Conservation (phyloP, 2,329 filamentous ascomycete species). For the Corynespora cassiicola region DNA sequence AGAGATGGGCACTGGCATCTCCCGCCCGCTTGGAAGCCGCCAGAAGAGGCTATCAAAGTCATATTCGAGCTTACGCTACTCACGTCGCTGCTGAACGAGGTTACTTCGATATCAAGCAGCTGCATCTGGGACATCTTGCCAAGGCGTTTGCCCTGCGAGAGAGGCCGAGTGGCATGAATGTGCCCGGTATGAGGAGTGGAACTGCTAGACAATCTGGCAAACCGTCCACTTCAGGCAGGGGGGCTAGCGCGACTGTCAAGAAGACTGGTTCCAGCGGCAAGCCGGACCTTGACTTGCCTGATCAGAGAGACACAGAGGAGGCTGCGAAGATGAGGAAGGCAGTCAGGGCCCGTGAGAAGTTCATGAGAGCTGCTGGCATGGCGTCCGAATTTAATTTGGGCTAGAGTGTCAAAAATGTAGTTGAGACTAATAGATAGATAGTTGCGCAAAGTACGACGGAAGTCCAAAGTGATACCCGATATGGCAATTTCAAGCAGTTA, state of each 20-base stretch:
- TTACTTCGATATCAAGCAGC: constrained; percentile 88
- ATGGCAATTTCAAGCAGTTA: no score
- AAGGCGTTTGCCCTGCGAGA: constrained; percentile 94
- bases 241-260: constrained; percentile 21
- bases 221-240: no score
- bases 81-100: constrained; percentile 84
- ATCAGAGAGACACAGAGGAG: constrained; percentile 60
- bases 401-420: no score
- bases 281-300: constrained; percentile 42
- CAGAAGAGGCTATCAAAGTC: constrained; percentile 85
- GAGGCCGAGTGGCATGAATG: constrained; percentile 78
- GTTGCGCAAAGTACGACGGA: no score
- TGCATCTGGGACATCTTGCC: constrained; percentile 91
- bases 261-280: constrained; percentile 47
- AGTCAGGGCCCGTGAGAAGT: constrained; percentile 52
- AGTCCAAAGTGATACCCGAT: no score
- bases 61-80: constrained; percentile 93
- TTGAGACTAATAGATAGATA: no score
- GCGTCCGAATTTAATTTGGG: constrained; percentile 74
- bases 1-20: constrained; percentile 70
- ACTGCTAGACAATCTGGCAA: constrained; percentile 40
- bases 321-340: constrained; percentile 70
- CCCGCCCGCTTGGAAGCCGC: constrained; percentile 78
- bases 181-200: constrained; percentile 58
- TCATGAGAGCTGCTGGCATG: constrained; percentile 57